Base-by-base conservation (phyloP, 805 yeast species). In the Candida khao-thaluensis region DNA sequence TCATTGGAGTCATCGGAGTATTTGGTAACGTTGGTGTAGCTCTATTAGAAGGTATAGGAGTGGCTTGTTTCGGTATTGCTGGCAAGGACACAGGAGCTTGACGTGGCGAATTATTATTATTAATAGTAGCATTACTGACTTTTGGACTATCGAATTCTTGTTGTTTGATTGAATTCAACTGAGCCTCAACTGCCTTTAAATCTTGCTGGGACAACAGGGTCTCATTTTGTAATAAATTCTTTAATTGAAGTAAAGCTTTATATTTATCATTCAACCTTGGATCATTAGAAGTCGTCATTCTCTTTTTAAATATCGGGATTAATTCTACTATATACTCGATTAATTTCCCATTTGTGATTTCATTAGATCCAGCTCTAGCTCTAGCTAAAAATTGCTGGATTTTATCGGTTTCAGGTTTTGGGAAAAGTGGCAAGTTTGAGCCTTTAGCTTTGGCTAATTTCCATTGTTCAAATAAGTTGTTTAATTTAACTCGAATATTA, bases 401-500 rank as follows among this genome's bases (percentile, higher is more conserved):
- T 52, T 73, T 77, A 20, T 76, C 77, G 47, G 90, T 66, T 28
- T 85, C 82, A 4, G 77, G 82, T 24, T 66, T 69, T 10, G 87
- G 83, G 56, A 95, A 90, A 31, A 93, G 66, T 4, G 90, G 85
- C 32, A 74, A 55, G 6, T 79, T 79, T n/a, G 83, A 72, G 11
- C 66, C 69, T 29, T 76, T 69, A 2, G 79, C 67, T 35, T 74
- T 79, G 22, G 90, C 78, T 32, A 62, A 64, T 57, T 85, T 82
- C 99, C 99, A 93, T 12, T 96, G 86, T 56, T 81, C 81, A 63
- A 86, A 91, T 46, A 93, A 64, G 47, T 81, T 82, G 40, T 80
- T 80, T 59, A 93, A 66, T 58, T 84, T 85, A 35, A 74, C 69
- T 48, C 98, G 74, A 10, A 48, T 31, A n/a, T 71, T 62, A 50